Evolutionary conservation across 140 eudicot species (phyloP).

Genomic region (Oenanthe javanica): DNA sequence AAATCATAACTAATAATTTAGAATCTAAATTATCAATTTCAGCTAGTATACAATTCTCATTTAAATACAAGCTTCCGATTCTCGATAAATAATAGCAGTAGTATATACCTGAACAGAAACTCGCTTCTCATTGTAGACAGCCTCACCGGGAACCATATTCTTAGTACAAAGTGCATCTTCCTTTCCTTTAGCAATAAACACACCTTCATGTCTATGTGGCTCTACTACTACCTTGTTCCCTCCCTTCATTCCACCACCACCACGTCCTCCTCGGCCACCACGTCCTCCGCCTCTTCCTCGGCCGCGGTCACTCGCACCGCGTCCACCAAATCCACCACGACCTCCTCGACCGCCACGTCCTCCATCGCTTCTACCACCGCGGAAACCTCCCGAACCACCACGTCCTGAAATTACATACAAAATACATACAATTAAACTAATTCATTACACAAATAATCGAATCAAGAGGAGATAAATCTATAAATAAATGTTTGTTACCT

Average conservation of each 20-base stretch:
- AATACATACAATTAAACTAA: not conserved
- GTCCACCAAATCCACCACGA: slow-evolving; percentile 18
- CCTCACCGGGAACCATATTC: slow-evolving; percentile 77
- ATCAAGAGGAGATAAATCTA: not conserved
- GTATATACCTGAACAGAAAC: slow-evolving; percentile 61
- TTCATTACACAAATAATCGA: not conserved
- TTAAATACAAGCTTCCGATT: too few relatives aligned
- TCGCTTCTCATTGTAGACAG: slow-evolving; percentile 71
- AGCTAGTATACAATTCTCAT: not conserved
- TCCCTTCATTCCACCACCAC: slow-evolving; percentile 61
- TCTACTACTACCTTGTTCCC: slow-evolving; percentile 61
- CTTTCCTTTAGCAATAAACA: slow-evolving; percentile 68
- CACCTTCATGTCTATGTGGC: slow-evolving; percentile 76
- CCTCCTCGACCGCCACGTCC: slow-evolving; percentile 30
- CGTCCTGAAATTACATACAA: slow-evolving; percentile 36
- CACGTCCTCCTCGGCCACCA: slow-evolving; percentile 24
- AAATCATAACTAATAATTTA: too few relatives aligned
- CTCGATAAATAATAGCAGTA: not conserved
- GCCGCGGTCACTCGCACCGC: not conserved
- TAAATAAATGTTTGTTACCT: not conserved
- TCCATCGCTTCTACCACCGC: slow-evolving; percentile 21
- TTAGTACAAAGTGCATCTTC: slow-evolving; percentile 75
- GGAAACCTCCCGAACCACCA: slow-evolving; percentile 25
- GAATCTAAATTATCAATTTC: not conserved
- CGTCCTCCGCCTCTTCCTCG: slow-evolving; percentile 32